Evolutionary conservation across 768 basidiomycete genomes (phyloP).

Genomic region (Calvatia gigantea): DNA sequence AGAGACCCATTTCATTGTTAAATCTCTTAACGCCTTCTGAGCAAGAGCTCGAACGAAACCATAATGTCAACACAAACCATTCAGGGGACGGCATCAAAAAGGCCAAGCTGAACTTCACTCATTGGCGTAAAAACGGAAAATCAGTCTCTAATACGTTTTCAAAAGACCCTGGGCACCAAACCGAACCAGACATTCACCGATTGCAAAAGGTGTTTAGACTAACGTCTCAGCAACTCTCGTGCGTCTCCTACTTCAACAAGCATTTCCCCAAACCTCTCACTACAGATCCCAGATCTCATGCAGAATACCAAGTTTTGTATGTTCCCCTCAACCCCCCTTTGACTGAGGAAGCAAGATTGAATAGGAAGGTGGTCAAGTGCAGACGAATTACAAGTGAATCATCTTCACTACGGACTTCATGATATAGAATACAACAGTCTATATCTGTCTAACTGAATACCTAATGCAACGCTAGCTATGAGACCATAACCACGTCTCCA

Average conservation of each 20-base stretch:
- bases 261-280: not conserved
- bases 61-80: not conserved
- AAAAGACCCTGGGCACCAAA: not conserved
- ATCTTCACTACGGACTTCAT: not conserved
- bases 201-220: slow-evolving; percentile 4
- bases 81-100: not conserved
- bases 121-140: not conserved
- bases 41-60: not conserved
- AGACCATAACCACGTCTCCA: slow-evolving; percentile 45
- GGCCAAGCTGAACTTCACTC: not conserved
- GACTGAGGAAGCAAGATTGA: slow-evolving; percentile 44
- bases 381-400: slow-evolving; percentile 3
- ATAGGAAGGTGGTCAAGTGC: slow-evolving; percentile 45
- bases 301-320: slow-evolving; percentile 77
- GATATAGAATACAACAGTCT: not conserved
- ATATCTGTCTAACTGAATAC: not conserved
- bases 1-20: not conserved
- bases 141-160: not conserved
- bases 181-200: slow-evolving; percentile 1
- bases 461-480: slow-evolving; percentile 7
- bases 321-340: slow-evolving; percentile 72
- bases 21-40: slow-evolving; percentile 8
- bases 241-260: not conserved
- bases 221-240: slow-evolving; percentile 5
- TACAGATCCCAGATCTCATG: slow-evolving; percentile 36